Base-by-base conservation (phyloP, 179 eudicot genomes). In the Patellifolia procumbens region DNA sequence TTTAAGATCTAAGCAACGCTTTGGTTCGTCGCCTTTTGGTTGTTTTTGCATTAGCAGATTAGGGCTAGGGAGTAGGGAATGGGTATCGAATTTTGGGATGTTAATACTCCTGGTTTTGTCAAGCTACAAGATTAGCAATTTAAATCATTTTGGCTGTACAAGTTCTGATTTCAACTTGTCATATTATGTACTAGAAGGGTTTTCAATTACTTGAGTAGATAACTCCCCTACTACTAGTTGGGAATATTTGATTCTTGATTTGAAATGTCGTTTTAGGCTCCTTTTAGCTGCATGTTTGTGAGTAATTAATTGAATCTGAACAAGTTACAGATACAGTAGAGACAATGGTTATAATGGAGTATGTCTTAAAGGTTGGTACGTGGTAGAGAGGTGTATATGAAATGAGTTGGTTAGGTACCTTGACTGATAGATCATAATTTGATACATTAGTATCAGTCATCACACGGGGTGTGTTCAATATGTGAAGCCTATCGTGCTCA, bases 1-100 rank as follows among this genome's bases (percentile, higher is more conserved):
- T 58, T 7, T 17, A 22, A 69, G 80, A 69, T 59, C 39, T 73
- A 19, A 45, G 37, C n/a, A 65, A 65, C 43, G 28, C 24, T 51
- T 13, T 7, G 58, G 20, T 55, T 43, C 49, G 28, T 55, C 53
- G 56, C 42, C 29, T 68, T 56, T 17, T 17, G 51, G 51, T 49
- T 69, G 42, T 49, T 29, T 49, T 28, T 31, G 5, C 13, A 29
- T 49, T 31, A 12, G 28, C 0, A 22, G 28, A 43, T 49, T 69
- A 69, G 53, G 59, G 73, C 7, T n/a, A 8, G 4, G 2, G 6
- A 39, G 20, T 34, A 15, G 17, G 2, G 28, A 19, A 28, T 1
- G 22, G 35, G 0, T 29, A 45, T 49, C 19, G 56, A 26, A 46
- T 69, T 49, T 3, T 29, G 60, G 60, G 60, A 3, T 70, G 35